Evolutionary conservation across 345 rosid species (phyloP).

Genomic region (Eucalyptus regnans): DNA sequence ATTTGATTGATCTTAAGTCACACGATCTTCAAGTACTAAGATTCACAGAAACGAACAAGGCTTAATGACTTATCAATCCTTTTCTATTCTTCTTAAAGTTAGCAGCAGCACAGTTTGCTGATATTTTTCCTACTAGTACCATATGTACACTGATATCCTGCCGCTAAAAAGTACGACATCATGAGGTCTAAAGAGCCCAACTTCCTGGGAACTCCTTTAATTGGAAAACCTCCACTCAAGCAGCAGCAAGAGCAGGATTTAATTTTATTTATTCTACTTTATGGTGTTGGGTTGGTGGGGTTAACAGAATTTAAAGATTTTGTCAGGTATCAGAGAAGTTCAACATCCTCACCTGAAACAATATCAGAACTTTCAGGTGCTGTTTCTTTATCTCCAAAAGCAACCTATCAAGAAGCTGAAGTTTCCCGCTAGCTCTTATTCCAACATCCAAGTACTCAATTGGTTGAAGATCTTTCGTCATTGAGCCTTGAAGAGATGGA

Average conservation of each 20-base stretch:
- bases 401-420: constrained; percentile 64
- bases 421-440: constrained; percentile 87
- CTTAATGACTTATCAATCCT: neutral
- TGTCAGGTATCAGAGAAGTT: neutral
- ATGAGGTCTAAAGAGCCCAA: neutral
- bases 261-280: neutral
- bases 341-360: constrained; percentile 61
- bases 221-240: neutral
- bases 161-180: neutral
- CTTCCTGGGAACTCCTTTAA: neutral
- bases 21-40: neutral
- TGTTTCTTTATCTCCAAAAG: constrained; percentile 42
- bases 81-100: neutral
- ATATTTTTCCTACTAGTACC: neutral
- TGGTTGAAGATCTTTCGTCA: constrained; percentile 18
- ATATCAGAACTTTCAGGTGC: constrained; percentile 53
- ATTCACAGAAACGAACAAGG: neutral
- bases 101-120: neutral
- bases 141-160: neutral
- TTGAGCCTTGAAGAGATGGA: constrained; percentile 18
- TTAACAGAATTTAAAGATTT: neutral
- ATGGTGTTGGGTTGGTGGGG: neutral
- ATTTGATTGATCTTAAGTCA: neutral
- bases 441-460: constrained; percentile 51
- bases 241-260: neutral